A percentile compares a stretch with the other conserved stretches of the same genome.
These are phyloP conservation scores for Dryadomyces quercus-mongolicae DNA, from an alignment of 2,329 filamentous ascomycete genomes.

Conservation along the genomic window DNA sequence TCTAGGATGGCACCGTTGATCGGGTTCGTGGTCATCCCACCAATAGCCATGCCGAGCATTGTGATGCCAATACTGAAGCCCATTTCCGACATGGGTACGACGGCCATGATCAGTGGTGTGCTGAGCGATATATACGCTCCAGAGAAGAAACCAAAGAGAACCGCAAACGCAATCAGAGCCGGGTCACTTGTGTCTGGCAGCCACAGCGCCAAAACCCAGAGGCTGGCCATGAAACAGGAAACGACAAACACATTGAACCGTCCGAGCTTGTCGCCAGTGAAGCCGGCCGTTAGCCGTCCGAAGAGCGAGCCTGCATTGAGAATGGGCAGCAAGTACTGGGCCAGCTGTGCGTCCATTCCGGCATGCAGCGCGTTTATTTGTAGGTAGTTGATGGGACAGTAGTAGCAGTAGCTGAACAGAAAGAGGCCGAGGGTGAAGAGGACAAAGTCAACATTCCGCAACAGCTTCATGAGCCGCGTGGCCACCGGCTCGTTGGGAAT, in stretches of 20 bases:
- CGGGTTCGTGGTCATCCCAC: conserved; percentile 36
- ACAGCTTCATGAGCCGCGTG: conserved; percentile 5
- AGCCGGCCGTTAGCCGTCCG: conserved; percentile 17
- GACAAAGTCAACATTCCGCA: conserved; percentile 11
- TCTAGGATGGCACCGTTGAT: conserved; percentile 32
- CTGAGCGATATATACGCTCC: conserved; percentile 27
- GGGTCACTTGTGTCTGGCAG: conserved; percentile 19
- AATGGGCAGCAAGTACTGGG: conserved; percentile 15
- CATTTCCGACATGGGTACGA: conserved; percentile 40
- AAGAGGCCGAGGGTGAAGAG: conserved; percentile 12
- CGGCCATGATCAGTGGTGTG: conserved; percentile 30
- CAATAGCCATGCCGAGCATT: conserved; percentile 36
- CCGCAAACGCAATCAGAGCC: conserved; percentile 25
- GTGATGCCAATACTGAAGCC: conserved; percentile 40
- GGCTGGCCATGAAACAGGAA: conserved; percentile 28
- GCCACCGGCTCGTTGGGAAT: conserved; percentile 2
- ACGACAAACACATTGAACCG: conserved; percentile 30
- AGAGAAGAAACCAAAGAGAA: conserved; percentile 29
- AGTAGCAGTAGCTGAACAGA: conserved; percentile 15
- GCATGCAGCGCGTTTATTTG: conserved; percentile 12
- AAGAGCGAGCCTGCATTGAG: conserved; percentile 21
- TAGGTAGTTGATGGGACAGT: conserved; percentile 15
- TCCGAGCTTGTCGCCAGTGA: conserved; percentile 22
- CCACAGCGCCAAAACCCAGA: conserved; percentile 30
- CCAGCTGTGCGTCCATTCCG: conserved; percentile 11